phyloP scores from a whole-genome alignment of 140 eudicot species.

The Cichorium intybus region DNA sequence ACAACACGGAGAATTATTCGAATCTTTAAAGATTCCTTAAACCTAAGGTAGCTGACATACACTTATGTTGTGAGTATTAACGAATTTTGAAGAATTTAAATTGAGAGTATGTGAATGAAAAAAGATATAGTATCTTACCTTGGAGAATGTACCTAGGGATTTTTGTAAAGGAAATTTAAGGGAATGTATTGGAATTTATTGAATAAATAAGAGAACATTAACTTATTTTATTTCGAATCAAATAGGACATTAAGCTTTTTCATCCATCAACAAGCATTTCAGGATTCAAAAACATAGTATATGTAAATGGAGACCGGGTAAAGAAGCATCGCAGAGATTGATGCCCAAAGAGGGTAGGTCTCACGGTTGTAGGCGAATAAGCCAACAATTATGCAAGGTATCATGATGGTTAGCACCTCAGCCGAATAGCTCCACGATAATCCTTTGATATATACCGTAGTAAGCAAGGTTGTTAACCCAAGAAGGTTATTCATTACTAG shows the following conservation, averaged over 20 bases:
- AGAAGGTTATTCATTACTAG: slow-evolving; percentile 31
- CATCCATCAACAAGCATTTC: neutral
- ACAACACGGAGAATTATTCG: no score
- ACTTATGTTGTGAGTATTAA: no score
- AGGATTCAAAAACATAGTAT: slow-evolving; percentile 1
- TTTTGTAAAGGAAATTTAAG: no score
- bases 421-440: slow-evolving; percentile 26
- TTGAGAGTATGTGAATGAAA: no score
- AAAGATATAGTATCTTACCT: no score
- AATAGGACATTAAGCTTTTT: neutral
- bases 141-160: no score
- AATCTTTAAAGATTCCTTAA: no score
- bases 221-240: neutral
- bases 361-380: slow-evolving; percentile 19
- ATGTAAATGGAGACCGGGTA: slow-evolving; percentile 23
- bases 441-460: slow-evolving; percentile 18
- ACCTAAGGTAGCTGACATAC: no score
- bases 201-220: neutral
- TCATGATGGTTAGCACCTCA: slow-evolving; percentile 30
- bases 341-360: slow-evolving; percentile 30
- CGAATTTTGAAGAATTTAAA: no score
- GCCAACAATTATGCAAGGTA: slow-evolving; percentile 19
- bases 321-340: slow-evolving; percentile 25
- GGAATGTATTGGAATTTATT: no score
- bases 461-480: slow-evolving; percentile 18